Conservation (phyloP, 2,329 filamentous ascomycete species). For the Penicillium brevicompactum region DNA sequence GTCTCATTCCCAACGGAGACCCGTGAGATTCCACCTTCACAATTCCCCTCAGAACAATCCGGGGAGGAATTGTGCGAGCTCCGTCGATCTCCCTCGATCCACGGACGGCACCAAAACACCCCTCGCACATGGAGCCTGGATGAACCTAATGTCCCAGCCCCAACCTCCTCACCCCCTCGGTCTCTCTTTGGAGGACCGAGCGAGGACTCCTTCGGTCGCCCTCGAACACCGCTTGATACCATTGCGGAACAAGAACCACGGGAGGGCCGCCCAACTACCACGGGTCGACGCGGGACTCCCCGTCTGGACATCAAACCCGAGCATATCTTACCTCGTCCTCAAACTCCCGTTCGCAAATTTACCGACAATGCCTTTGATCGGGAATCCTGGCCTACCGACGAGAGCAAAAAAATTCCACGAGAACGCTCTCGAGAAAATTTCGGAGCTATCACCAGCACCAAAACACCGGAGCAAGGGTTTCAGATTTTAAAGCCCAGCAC, state of each 20-base stretch:
- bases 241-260: slow-evolving; percentile 54
- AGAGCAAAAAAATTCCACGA: slow-evolving; percentile 17
- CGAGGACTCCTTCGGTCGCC: slow-evolving; percentile 36
- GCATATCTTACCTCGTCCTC: slow-evolving; percentile 37
- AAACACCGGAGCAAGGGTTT: slow-evolving; percentile 36
- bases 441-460: slow-evolving; percentile 27
- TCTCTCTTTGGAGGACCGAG: slow-evolving; percentile 39
- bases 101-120: slow-evolving; percentile 34
- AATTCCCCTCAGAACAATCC: slow-evolving; percentile 15
- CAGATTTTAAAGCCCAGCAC: slow-evolving; percentile 35
- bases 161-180: slow-evolving; percentile 30
- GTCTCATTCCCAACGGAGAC: slow-evolving; percentile 13
- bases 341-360: slow-evolving; percentile 35
- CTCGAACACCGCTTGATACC: slow-evolving; percentile 50
- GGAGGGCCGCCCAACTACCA: slow-evolving; percentile 41
- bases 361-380: slow-evolving; percentile 37
- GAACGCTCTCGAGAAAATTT: slow-evolving; percentile 31
- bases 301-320: slow-evolving; percentile 45
- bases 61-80: slow-evolving; percentile 27
- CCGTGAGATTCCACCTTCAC: slow-evolving; percentile 5
- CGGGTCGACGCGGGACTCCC: slow-evolving; percentile 34
- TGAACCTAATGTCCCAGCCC: slow-evolving; percentile 20
- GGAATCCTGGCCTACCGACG: slow-evolving; percentile 33
- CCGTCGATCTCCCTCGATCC: slow-evolving; percentile 41
- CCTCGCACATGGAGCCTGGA: slow-evolving; percentile 34